A percentile compares a stretch with the other conserved stretches of the same genome.
Conservation (phyloP, 768 basidiomycete genomes). For the Rhodotorula paludigena region DNA sequence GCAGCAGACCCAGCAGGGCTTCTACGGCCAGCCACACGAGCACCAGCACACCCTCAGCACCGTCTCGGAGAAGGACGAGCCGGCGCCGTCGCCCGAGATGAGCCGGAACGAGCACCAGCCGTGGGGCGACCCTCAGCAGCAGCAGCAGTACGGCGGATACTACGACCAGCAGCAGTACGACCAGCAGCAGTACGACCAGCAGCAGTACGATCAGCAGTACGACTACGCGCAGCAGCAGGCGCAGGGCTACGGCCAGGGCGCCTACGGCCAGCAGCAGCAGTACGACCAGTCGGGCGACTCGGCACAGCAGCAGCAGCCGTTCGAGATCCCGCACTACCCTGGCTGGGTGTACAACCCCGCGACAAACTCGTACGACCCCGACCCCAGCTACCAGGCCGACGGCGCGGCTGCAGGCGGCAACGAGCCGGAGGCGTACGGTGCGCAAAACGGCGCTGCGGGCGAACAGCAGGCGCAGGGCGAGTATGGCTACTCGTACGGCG, state of each 20-base stretch:
- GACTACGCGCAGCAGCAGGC: background rate
- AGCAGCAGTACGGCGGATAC: background rate
- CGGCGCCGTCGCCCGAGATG: constrained; percentile 23
- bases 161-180: background rate
- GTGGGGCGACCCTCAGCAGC: background rate
- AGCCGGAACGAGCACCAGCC: constrained; percentile 9
- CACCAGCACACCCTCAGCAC: constrained; percentile 25
- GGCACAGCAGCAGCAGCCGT: constrained; percentile 1
- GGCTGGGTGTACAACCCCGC: constrained; percentile 34
- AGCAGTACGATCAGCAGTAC: background rate
- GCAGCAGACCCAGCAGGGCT: background rate
- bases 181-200: constrained; percentile 1
- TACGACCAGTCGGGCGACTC: background rate
- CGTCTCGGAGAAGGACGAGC: constrained; percentile 33
- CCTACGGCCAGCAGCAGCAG: background rate
- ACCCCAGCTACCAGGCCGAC: constrained; percentile 19
- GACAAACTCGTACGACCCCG: constrained; percentile 32
- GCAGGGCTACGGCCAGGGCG: constrained; percentile 1
- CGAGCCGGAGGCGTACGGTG: background rate
- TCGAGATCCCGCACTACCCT: constrained; percentile 32
- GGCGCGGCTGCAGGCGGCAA: background rate
- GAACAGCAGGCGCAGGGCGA: background rate
- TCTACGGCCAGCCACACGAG: background rate
- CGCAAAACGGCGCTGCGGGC: background rate
- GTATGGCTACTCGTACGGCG: background rate